Evolutionary conservation across 805 yeast genomes (phyloP), one percentile per base, ranked within the genome.

Genomic region (Candida nitratophila): DNA sequence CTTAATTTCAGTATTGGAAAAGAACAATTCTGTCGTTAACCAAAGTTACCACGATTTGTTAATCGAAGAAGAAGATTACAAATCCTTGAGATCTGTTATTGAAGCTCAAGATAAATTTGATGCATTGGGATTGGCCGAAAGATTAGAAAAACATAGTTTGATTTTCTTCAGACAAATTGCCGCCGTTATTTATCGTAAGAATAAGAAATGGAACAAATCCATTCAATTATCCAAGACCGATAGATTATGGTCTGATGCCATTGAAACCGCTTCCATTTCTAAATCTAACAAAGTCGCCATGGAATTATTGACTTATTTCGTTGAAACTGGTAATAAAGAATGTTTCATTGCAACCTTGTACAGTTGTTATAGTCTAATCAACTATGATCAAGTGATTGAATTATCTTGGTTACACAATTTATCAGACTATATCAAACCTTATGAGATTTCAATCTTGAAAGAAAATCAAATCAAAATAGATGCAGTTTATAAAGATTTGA

Each of bases 161-260:
- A 79, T 93, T 45, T 93, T 89, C 72, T 93, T 93, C 76, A 84
- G 97, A 69, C 95, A 88, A 70, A 88, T 93, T 59, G 95, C 97
- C 34, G 98, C 98, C 41, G 79, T 89, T 54, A 75, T 93, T 52
- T 93, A 86, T 76, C 81, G 96, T 64, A 89, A 89, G 69, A 88
- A 88, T 70, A 90, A 89, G 77, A 91, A 93, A 65, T 93, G 88
- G 84, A 74, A 69, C 62, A 91, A 90, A 74, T 83, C 96, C 41
- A 82, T 93, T 60, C 76, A 90, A 2, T 80, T 93, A 49, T 77
- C 89, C 59, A 93, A 93, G 73, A 77, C 83, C 48, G 98, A 93
- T 70, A 88, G 86, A 67, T 74, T 93, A 56, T 93, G 97, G 98
- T 73, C 83, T 46, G 97, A 90, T 64, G 90, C 96, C 49, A 85